Percentiles rank a stretch among this genome's conserved stretches.
These are phyloP conservation scores for Arthrobotrys sinensis DNA, from an alignment of 2,329 filamentous ascomycete genomes.

Conservation along the genomic window DNA sequence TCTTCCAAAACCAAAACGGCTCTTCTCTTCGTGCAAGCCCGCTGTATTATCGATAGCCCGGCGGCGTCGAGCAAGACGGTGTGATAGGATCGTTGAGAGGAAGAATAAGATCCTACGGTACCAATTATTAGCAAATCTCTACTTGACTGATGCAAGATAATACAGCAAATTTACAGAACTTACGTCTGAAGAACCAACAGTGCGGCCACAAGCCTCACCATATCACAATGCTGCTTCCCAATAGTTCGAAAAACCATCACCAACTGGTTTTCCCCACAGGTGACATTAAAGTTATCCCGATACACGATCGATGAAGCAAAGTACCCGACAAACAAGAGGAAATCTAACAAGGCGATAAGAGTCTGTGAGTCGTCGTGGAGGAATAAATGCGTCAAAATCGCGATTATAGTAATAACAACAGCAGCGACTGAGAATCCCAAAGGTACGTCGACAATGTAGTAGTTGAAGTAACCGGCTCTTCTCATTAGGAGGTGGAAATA, in stretches of 20 bases:
- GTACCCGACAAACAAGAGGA: conserved; percentile 9
- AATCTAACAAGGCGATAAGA: conserved; percentile 23
- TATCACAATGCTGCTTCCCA: conserved; percentile 7
- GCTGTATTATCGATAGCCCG: neutral
- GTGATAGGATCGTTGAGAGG: conserved; percentile 22
- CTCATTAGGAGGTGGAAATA: conserved; percentile 62
- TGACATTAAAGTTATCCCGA: conserved; percentile 35
- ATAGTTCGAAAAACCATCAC: conserved; percentile 29
- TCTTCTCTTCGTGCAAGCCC: conserved; percentile 21
- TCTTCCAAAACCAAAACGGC: conserved; percentile 33
- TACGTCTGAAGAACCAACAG: conserved; percentile 42
- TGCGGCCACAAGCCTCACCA: conserved; percentile 31
- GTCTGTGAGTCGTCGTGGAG: conserved; percentile 7
- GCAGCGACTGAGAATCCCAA: conserved; percentile 61
- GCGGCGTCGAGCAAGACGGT: conserved; percentile 7
- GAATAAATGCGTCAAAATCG: conserved; percentile 11
- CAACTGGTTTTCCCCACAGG: conserved; percentile 15
- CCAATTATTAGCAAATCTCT: neutral
- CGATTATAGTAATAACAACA: conserved; percentile 23
- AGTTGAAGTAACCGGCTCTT: conserved; percentile 31
- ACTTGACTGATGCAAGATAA: too few relatives aligned
- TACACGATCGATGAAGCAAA: conserved; percentile 37
- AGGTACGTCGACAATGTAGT: conserved; percentile 35
- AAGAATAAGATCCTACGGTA: conserved; percentile 38
- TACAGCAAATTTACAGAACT: neutral